A percentile compares a stretch with the other conserved stretches of the same genome.
Evolutionary conservation across 2,329 filamentous ascomycete species (phyloP).

Genomic region (Apiospora phragmitis): DNA sequence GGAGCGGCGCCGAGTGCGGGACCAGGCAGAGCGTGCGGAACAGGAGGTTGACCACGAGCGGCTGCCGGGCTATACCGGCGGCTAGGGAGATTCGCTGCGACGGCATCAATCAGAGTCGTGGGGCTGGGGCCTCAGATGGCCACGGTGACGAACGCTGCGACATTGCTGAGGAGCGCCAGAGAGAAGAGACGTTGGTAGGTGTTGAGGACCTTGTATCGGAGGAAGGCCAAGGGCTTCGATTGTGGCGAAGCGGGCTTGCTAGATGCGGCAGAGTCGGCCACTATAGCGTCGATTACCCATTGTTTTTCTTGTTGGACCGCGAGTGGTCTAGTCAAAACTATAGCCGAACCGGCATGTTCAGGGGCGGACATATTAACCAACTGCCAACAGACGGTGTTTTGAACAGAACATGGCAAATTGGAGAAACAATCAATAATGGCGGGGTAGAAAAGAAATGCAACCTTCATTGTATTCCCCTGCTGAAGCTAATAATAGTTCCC

Average conservation of each 20-base stretch:
- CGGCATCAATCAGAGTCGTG: slow-evolving; percentile 19
- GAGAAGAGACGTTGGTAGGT: slow-evolving; percentile 5
- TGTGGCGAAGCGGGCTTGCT: too few species aligned
- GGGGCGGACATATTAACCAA: neutral
- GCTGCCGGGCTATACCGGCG: slow-evolving; percentile 46
- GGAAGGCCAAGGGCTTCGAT: neutral
- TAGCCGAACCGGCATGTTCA: neutral
- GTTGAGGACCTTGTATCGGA: neutral
- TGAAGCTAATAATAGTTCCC: too few species aligned
- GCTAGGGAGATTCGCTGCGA: slow-evolving; percentile 38
- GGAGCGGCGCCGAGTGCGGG: slow-evolving; percentile 44
- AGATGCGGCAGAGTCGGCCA: neutral
- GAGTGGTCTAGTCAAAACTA: neutral
- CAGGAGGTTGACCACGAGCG: slow-evolving; percentile 47
- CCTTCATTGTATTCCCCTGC: too few species aligned
- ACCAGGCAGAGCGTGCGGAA: slow-evolving; percentile 42
- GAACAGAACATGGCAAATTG: neutral
- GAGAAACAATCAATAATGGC: neutral
- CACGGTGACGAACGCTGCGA: slow-evolving; percentile 30
- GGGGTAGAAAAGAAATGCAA: neutral
- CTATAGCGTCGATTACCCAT: neutral
- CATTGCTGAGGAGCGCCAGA: neutral
- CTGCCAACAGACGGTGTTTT: neutral
- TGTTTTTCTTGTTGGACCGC: neutral
- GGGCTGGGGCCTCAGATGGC: slow-evolving; percentile 37